Evolutionary conservation across 805 yeast species (phyloP), one percentile per base, ranked within the genome.

Genomic region (Schizosaccharomyces octosporus): DNA sequence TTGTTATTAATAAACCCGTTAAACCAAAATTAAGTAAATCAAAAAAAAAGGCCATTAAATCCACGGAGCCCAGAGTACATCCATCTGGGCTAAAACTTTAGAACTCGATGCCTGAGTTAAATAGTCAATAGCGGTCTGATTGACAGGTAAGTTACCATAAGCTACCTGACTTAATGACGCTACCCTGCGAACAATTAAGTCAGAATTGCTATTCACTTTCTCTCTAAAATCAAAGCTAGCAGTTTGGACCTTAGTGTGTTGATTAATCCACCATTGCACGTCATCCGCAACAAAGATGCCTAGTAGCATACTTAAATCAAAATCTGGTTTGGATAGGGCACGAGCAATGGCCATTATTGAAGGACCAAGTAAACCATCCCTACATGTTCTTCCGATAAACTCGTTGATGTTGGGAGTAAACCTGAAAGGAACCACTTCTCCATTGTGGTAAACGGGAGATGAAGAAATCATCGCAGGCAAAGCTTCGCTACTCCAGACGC

Each of bases 231-330:
- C 94, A 59, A 83, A 82, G 65, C 86, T 95, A 66, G 83, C 90
- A 1, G 88, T 87, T 43, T 84, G 76, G 13, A 90, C 81, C 63
- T 88, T 73, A 61, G 72, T 80, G 68, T 88, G 95, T 69, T 85
- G 94, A 48, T 90, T 81, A 70, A 84, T 89, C 97, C 97, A 90
- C 0, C 60, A 64, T 60, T 89, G 81, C 19, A 90, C 84, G 71
- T 93, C 99, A 72, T 93, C 98, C 62, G 97, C 81, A 24, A 94
- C 95, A 73, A 93, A 90, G 66, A 94, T 76, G n/a, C 95, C 86
- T 72, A 93, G 73, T 71, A 85, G 88, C 64, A 88, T 94, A 67
- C 85, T 95, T 71, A 93, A 76, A 66, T 90, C 96, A 64, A 87
- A 86, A 67, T 88, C 95, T 1, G 95, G 95, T 67, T 88, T 95